Conservation (phyloP, 176 grass and related monocot species). For the Carex scoparia region DNA sequence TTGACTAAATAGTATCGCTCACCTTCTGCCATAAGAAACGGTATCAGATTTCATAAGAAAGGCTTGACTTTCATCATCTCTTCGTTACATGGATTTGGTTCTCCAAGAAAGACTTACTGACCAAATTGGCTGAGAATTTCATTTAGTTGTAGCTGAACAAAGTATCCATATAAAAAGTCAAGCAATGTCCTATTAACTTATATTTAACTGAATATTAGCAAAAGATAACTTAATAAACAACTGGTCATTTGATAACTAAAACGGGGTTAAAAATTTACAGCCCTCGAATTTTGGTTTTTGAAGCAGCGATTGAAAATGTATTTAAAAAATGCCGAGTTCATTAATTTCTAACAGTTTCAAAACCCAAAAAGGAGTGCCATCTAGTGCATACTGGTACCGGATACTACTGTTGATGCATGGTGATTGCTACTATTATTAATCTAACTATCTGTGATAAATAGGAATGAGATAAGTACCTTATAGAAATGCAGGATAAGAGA, state of each 20-base stretch:
- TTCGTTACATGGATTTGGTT: slow-evolving; percentile 41
- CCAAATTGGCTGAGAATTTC: slow-evolving; percentile 87
- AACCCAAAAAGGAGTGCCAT: too few relatives aligned
- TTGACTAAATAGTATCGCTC: too few relatives aligned
- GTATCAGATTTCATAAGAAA: slow-evolving; percentile 49
- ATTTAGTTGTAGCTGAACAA: slow-evolving; percentile 87
- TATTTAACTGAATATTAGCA: background rate
- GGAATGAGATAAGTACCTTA: too few relatives aligned
- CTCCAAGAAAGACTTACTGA: slow-evolving; percentile 48
- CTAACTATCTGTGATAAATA: too few relatives aligned
- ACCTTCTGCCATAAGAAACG: slow-evolving; percentile 28
- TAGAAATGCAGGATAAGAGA: too few relatives aligned
- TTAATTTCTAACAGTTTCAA: too few relatives aligned
- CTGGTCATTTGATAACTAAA: background rate
- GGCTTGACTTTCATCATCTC: slow-evolving; percentile 33
- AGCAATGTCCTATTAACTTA: background rate
- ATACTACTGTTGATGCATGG: too few relatives aligned
- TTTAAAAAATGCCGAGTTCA: background rate
- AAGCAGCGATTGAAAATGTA: background rate
- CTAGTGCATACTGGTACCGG: too few relatives aligned
- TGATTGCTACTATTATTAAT: too few relatives aligned
- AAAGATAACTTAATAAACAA: background rate
- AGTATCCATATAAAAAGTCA: background rate
- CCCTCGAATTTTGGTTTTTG: background rate
- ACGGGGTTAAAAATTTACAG: background rate